Evolutionary conservation across 1,139 yeast species (phyloP).

Genomic region (Yamadazyma sp.): DNA sequence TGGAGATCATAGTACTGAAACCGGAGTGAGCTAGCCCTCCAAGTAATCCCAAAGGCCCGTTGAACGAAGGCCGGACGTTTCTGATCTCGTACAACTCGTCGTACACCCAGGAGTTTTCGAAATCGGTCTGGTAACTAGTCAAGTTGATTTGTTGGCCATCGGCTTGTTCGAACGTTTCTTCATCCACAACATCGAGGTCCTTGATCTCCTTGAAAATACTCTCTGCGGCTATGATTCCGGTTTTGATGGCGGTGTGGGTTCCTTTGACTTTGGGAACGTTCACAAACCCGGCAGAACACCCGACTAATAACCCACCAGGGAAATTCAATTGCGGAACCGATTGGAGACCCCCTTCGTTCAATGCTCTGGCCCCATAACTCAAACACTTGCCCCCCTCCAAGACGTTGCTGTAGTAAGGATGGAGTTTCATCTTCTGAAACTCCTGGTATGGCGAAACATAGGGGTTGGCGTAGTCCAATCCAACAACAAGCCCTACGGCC

Average conservation of each 20-base stretch:
- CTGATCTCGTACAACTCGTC: constrained; percentile 81
- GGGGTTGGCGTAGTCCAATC: constrained; percentile 91
- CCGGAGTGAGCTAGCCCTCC: constrained; percentile 89
- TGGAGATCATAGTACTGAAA: constrained; percentile 71
- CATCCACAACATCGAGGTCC: constrained; percentile 49
- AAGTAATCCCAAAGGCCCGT: constrained; percentile 63
- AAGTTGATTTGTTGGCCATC: constrained; percentile 47
- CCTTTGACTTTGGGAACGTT: constrained; percentile 98
- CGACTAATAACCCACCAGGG: constrained; percentile 95
- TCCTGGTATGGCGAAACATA: constrained; percentile 94
- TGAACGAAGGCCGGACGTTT: constrained; percentile 89
- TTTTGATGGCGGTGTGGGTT: constrained; percentile 95
- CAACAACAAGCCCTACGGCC: constrained; percentile 86
- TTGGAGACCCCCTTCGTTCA: constrained; percentile 95
- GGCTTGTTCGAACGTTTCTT: constrained; percentile 40
- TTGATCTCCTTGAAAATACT: constrained; percentile 61
- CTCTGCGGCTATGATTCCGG: constrained; percentile 95
- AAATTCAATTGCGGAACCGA: constrained; percentile 84
- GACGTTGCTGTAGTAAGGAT: constrained; percentile 77
- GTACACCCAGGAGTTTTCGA: constrained; percentile 80
- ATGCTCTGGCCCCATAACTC: constrained; percentile 92
- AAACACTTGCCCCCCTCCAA: constrained; percentile 89
- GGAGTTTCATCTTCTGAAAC: constrained; percentile 90
- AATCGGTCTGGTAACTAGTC: constrained; percentile 57
- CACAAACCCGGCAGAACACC: constrained; percentile 94